Conservation (phyloP, 352 stramenopile genomes). For the Pythium inflatum region DNA sequence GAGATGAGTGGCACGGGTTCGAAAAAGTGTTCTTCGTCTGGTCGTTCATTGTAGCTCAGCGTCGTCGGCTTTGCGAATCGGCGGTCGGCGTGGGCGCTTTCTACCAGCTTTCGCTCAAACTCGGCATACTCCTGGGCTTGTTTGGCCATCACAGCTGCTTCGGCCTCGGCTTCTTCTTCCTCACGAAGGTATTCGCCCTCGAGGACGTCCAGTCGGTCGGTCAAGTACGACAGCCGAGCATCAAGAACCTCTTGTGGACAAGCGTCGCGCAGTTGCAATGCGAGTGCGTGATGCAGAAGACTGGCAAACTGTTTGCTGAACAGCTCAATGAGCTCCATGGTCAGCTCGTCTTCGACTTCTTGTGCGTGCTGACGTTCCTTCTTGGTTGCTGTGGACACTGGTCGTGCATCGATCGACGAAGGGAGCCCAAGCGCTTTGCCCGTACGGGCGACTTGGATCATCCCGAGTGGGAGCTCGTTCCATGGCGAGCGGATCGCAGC, state of each 20-base stretch:
- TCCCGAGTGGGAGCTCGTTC: slow-evolving; percentile 49
- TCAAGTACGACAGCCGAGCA: slow-evolving; percentile 49
- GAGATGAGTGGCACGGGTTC: slow-evolving; percentile 39
- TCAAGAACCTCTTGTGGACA: slow-evolving; percentile 59
- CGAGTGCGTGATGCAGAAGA: slow-evolving; percentile 57
- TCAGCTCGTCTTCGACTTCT: slow-evolving; percentile 52
- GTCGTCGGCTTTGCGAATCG: background rate
- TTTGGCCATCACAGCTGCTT: slow-evolving; percentile 32
- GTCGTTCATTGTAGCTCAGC: slow-evolving; percentile 8
- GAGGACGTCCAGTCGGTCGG: slow-evolving; percentile 46
- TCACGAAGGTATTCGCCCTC: slow-evolving; percentile 41
- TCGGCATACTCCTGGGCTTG: slow-evolving; percentile 12
- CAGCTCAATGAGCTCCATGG: slow-evolving; percentile 55
- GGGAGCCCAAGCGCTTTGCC: background rate
- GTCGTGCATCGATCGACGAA: background rate
- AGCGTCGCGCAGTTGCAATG: slow-evolving; percentile 52
- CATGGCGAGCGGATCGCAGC: slow-evolving; percentile 60
- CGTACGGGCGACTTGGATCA: slow-evolving; percentile 66
- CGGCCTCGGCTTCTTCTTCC: slow-evolving; percentile 36
- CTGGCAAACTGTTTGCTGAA: slow-evolving; percentile 64
- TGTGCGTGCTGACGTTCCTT: slow-evolving; percentile 52
- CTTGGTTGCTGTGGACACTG: slow-evolving; percentile 24
- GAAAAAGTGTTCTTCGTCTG: too few relatives aligned
- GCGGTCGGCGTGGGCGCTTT: slow-evolving; percentile 32
- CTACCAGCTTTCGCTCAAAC: slow-evolving; percentile 43